A percentile compares a stretch with the other conserved stretches of the same genome.
Evolutionary conservation across 805 yeast species (phyloP).

Genomic region (Dipodascopsis uninucleata): DNA sequence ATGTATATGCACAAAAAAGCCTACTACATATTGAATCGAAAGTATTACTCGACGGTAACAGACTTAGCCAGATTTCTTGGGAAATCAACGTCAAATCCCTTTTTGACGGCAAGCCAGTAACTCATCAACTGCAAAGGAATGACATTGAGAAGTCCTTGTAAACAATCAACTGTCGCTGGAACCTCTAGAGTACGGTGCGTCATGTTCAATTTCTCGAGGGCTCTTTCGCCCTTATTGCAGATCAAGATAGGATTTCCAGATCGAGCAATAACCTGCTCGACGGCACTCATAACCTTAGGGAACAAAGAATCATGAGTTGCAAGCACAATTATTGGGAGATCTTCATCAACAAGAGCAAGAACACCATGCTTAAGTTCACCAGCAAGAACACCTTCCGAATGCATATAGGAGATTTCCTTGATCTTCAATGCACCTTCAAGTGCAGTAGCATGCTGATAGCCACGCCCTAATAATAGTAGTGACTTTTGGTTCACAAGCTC

Average conservation of each 20-base stretch:
- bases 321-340: slow-evolving; percentile 89
- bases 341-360: slow-evolving; percentile 90
- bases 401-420: slow-evolving; percentile 98
- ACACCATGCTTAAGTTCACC: slow-evolving; percentile 99
- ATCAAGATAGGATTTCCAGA: slow-evolving; percentile 94
- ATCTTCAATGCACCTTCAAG: slow-evolving; percentile 97
- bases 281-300: slow-evolving; percentile 93
- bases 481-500: slow-evolving; percentile 80
- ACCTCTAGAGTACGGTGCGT: slow-evolving; percentile 63
- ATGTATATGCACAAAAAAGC: no score
- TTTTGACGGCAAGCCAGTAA: slow-evolving; percentile 92
- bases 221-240: slow-evolving; percentile 74
- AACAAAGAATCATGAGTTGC: slow-evolving; percentile 95
- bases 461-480: slow-evolving; percentile 88
- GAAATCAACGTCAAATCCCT: slow-evolving; percentile 96
- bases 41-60: slow-evolving; percentile 93
- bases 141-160: slow-evolving; percentile 93
- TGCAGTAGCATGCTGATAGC: slow-evolving; percentile 95
- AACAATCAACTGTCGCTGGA: slow-evolving; percentile 93
- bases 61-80: slow-evolving; percentile 98
- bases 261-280: slow-evolving; percentile 95
- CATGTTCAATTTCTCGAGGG: slow-evolving; percentile 36
- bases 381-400: slow-evolving; percentile 97
- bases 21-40: no score
- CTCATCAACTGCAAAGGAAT: slow-evolving; percentile 93